Conservation (phyloP, 495 filamentous ascomycete species). For the Astrothelium macrocarpum region DNA sequence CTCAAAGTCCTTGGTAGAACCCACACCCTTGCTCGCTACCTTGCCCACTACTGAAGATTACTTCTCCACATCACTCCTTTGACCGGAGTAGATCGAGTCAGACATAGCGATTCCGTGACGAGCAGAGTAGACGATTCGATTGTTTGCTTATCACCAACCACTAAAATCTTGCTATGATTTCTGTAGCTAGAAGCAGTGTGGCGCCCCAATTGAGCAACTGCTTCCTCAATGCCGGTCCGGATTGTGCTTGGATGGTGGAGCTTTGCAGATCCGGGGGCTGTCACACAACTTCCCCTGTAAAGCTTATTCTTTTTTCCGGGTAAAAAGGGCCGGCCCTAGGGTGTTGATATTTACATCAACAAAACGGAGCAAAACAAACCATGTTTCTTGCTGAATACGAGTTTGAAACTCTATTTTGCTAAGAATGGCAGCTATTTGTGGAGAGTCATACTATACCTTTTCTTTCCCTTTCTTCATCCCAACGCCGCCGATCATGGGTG, state of each 20-base stretch:
- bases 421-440: no score
- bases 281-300: slow-evolving; percentile 3
- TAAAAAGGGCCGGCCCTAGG: neutral
- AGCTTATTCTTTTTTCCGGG: neutral
- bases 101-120: neutral
- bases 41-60: no score
- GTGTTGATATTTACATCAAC: neutral
- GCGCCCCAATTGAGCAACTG: no score
- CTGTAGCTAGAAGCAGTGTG: no score
- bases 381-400: neutral
- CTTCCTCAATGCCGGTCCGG: neutral
- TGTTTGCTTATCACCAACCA: no score
- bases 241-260: neutral
- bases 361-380: neutral
- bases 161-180: no score
- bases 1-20: neutral
- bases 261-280: neutral
- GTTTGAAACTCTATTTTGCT: neutral
- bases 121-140: neutral
- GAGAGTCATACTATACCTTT: no score
- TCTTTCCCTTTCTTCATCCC: no score
- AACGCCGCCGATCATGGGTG: no score
- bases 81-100: neutral
- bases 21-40: no score
- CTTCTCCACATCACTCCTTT: neutral